Evolutionary conservation across 2,329 filamentous ascomycete genomes (phyloP), one percentile per base, ranked within the genome.

Genomic region (Fonsecaea monophora): DNA sequence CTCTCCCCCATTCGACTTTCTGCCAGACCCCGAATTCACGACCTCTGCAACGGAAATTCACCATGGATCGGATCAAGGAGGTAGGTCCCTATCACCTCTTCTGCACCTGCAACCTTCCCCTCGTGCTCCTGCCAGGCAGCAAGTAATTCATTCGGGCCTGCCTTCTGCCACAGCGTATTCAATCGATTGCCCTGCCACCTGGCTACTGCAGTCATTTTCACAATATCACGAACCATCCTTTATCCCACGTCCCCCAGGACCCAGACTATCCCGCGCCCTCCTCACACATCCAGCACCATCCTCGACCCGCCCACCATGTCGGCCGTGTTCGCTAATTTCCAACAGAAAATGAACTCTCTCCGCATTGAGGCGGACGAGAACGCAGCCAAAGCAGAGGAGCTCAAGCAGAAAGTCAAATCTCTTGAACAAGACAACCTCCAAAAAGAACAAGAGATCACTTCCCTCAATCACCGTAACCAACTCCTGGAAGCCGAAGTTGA

Each of bases 381-480:
- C 72, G 83, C 88, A 72, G 82, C 85, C 78, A 91, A 94, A 84
- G 90, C 90, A 72, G 92, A 97, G 79, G 94, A 98, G 83, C 88
- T 96, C 73, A 89, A 95, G 83, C 73, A 82, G 75, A 94, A 92
- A 83, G 87, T 97, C 83, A 98, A 97, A 87, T 81, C 83, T 62
- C 87, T 98, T 71, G 94, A 99, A 84, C 91, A 97, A 82, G 94
- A 98, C 84, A 97, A 93, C 81, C 86, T 97, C 70, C 86, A 90
- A 78, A 98, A 98, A 86, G 95, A 98, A 85, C 94, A 98, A 83
- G 94, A 98, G 81, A 96, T 98, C 81, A 96, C 92, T 73, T 98
- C 95, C 62, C 88, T 98, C 76, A 89, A 90, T 79, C 94, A 98
- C 90, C 96, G 94, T 86, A 97, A 97, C 84, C 88, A 89, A 77